These are phyloP conservation scores for Alisma plantagoaquatica DNA, from an alignment of 106 monocot genomes.

Conservation along the genomic window DNA sequence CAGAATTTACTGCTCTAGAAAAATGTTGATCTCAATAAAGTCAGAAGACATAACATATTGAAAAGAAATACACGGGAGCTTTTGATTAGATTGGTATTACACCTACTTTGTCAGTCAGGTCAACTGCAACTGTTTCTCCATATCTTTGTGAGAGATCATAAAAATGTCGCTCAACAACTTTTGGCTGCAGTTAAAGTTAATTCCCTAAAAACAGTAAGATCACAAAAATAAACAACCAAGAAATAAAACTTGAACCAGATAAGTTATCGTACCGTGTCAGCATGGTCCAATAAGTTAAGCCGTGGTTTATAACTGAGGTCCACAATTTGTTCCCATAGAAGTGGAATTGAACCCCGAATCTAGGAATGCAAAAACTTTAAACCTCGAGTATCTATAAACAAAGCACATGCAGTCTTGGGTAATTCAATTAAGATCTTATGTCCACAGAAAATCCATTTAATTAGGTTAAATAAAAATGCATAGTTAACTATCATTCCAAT, in stretches of 20 bases:
- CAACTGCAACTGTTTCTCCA: conserved; percentile 50
- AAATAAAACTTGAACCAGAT: not conserved
- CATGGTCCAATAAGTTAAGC: conserved; percentile 62
- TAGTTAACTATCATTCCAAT: too few species aligned
- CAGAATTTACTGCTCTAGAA: too few species aligned
- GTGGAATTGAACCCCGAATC: conserved; percentile 92
- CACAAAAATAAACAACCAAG: too few species aligned
- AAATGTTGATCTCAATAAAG: too few species aligned
- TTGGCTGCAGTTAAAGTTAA: conserved; percentile 33
- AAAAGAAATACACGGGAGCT: too few species aligned
- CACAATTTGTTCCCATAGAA: conserved; percentile 97
- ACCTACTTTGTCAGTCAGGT: conserved; percentile 84
- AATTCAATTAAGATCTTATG: too few species aligned
- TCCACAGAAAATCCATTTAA: too few species aligned
- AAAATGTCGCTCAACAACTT: conserved; percentile 76
- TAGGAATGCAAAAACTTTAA: conserved; percentile 6
- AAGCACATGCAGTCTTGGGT: too few species aligned
- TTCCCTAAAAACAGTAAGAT: too few species aligned
- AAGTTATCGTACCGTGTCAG: conserved; percentile 48
- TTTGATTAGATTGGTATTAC: too few species aligned
- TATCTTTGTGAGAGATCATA: conserved; percentile 81
- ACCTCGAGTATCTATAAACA: not conserved
- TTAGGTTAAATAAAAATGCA: too few species aligned
- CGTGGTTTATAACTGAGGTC: conserved; percentile 88
- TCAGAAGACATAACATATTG: too few species aligned